phyloP scores from a whole-genome alignment of 345 rosid species.

The Salix suchowensis region DNA sequence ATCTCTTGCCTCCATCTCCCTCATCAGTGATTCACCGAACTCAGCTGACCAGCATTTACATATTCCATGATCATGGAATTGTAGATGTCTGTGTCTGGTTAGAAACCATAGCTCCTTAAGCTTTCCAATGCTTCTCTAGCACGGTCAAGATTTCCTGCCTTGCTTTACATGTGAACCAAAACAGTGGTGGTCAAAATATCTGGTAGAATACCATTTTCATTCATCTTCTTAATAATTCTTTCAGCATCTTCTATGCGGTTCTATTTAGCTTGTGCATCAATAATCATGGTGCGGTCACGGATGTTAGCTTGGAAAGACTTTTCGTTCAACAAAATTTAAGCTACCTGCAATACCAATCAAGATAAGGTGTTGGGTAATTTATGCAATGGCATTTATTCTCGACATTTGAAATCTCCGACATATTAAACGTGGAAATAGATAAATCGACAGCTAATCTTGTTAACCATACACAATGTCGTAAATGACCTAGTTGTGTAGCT shows the following conservation, averaged over 20 bases:
- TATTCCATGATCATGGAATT: constrained; percentile 72
- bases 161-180: constrained; percentile 67
- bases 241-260: constrained; percentile 60
- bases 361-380: not conserved
- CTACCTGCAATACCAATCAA: constrained; percentile 47
- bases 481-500: not conserved
- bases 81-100: constrained; percentile 50
- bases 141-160: constrained; percentile 60
- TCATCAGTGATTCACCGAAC: constrained; percentile 41
- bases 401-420: not conserved
- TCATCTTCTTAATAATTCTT: constrained; percentile 67
- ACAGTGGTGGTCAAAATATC: constrained; percentile 49
- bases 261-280: constrained; percentile 60
- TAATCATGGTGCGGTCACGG: constrained; percentile 64
- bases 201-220: constrained; percentile 50
- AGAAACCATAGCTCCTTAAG: constrained; percentile 60
- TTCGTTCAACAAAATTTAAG: constrained; percentile 59
- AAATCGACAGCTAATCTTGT: not conserved
- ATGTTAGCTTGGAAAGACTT: constrained; percentile 55
- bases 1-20: constrained; percentile 52
- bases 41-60: constrained; percentile 51
- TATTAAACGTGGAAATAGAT: not conserved
- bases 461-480: not conserved
- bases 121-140: constrained; percentile 64
- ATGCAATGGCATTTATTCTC: not conserved